phyloP scores from a whole-genome alignment of 495 filamentous ascomycete species.

The Daldinia concentrica region DNA sequence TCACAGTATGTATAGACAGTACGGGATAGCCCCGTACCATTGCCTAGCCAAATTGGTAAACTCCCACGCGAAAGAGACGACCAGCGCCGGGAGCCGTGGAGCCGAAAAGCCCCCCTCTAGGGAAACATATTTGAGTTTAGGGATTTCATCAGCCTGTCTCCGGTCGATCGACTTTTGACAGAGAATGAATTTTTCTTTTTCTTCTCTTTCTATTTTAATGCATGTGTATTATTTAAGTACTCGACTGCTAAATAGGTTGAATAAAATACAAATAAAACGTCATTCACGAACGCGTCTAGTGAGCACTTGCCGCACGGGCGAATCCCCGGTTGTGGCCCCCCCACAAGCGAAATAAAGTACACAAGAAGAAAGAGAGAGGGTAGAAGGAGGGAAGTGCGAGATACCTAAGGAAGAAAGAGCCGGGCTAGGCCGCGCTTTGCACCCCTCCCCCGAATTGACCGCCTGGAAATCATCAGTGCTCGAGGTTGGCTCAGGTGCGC shows the following conservation, averaged over 20 bases:
- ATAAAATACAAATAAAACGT: not conserved
- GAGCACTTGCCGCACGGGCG: conserved; percentile 18
- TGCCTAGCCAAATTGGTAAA: conserved; percentile 41
- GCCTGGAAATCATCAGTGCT: conserved; percentile 44
- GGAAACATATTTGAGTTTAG: conserved; percentile 29
- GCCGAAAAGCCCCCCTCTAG: conserved; percentile 32
- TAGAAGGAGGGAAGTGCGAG: conserved; percentile 7
- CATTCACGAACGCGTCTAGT: conserved; percentile 6
- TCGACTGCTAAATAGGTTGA: not conserved
- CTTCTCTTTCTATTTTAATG: not conserved
- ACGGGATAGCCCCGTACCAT: conserved; percentile 41
- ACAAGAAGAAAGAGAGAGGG: conserved; percentile 6
- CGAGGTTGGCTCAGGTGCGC: conserved; percentile 40
- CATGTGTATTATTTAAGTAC: not conserved
- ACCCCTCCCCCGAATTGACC: conserved; percentile 43
- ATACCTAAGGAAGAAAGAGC: conserved; percentile 31
- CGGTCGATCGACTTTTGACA: conserved; percentile 15
- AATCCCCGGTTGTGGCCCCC: conserved; percentile 33
- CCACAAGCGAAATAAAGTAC: conserved; percentile 34
- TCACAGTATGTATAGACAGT: conserved; percentile 43
- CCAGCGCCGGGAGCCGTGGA: conserved; percentile 44
- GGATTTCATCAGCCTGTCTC: conserved; percentile 32
- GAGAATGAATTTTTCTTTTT: not conserved
- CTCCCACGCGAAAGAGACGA: conserved; percentile 43
- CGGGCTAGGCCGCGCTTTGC: conserved; percentile 39